phyloP scores from a whole-genome alignment of 2,329 filamentous ascomycete species.

The Aspergillus sp. region DNA sequence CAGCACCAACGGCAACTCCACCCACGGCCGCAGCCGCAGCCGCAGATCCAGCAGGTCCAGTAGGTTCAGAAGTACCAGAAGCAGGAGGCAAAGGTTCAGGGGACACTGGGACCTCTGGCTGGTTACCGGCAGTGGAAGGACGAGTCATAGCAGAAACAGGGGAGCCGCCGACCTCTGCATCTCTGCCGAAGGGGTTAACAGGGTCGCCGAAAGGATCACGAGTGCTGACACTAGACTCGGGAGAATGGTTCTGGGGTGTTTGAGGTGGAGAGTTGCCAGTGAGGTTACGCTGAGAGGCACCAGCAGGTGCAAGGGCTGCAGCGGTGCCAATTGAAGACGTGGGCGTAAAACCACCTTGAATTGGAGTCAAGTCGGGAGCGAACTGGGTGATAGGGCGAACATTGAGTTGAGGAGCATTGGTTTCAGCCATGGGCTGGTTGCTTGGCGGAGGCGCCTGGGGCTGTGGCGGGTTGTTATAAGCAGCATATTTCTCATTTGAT shows the following conservation, averaged over 20 bases:
- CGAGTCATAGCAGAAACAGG: slow-evolving; percentile 14
- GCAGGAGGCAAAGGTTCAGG: slow-evolving; percentile 22
- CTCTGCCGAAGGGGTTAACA: slow-evolving; percentile 70
- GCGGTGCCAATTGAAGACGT: slow-evolving; percentile 17
- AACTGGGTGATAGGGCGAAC: slow-evolving; percentile 83
- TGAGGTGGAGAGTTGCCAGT: slow-evolving; percentile 33
- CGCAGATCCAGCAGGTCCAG: slow-evolving; percentile 30
- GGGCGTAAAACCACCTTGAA: slow-evolving; percentile 29
- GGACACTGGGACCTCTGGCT: neutral
- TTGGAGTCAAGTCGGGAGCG: slow-evolving; percentile 62
- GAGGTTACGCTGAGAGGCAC: slow-evolving; percentile 32
- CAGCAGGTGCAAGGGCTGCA: slow-evolving; percentile 17
- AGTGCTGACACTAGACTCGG: slow-evolving; percentile 42
- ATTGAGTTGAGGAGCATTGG: slow-evolving; percentile 74
- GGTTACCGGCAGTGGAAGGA: slow-evolving; percentile 8
- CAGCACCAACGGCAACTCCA: slow-evolving; percentile 40
- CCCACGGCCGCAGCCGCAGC: slow-evolving; percentile 39
- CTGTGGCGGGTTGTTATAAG: slow-evolving; percentile 22
- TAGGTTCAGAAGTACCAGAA: slow-evolving; percentile 42
- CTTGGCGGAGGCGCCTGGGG: slow-evolving; percentile 38
- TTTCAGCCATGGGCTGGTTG: slow-evolving; percentile 36
- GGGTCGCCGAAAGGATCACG: slow-evolving; percentile 52
- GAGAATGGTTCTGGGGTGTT: slow-evolving; percentile 33
- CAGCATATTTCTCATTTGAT: slow-evolving; percentile 64
- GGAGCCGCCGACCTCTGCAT: slow-evolving; percentile 47